These are phyloP conservation scores for Fusarium oligoseptatum DNA, from an alignment of 2,329 filamentous ascomycete genomes.

Conservation along the genomic window DNA sequence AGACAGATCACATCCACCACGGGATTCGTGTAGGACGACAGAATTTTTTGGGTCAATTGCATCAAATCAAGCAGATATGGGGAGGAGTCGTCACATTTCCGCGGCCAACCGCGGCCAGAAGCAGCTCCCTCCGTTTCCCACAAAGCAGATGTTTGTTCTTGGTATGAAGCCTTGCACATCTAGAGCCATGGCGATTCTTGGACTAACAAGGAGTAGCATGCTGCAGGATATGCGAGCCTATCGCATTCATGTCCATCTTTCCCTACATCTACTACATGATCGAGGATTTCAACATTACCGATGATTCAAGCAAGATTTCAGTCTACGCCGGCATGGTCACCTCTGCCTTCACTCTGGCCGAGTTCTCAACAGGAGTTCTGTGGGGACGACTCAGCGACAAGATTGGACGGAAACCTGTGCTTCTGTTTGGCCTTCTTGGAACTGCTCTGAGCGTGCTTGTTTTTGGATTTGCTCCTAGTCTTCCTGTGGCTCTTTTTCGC, in stretches of 20 bases:
- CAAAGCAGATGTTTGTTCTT: slow-evolving; percentile 65
- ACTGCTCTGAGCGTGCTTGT: slow-evolving; percentile 93
- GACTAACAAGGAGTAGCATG: slow-evolving; percentile 69
- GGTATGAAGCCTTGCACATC: slow-evolving; percentile 52
- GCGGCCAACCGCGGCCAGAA: slow-evolving; percentile 42
- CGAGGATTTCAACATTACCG: slow-evolving; percentile 86
- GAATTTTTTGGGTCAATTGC: slow-evolving; percentile 16
- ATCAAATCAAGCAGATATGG: slow-evolving; percentile 44
- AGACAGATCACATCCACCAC: not conserved
- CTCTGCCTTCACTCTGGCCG: slow-evolving; percentile 94
- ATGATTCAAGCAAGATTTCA: slow-evolving; percentile 83
- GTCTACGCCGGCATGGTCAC: slow-evolving; percentile 97
- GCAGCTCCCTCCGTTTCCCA: slow-evolving; percentile 53
- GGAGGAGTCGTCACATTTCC: slow-evolving; percentile 44
- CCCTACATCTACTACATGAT: slow-evolving; percentile 99
- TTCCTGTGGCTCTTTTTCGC: slow-evolving; percentile 86
- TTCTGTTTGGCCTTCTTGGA: slow-evolving; percentile 89
- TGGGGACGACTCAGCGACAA: slow-evolving; percentile 95
- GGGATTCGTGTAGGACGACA: slow-evolving; percentile 9
- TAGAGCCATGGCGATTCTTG: slow-evolving; percentile 1
- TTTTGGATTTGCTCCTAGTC: slow-evolving; percentile 89
- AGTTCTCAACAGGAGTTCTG: slow-evolving; percentile 91
- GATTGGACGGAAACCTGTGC: slow-evolving; percentile 91
- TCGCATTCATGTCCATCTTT: slow-evolving; percentile 99
- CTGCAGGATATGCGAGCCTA: slow-evolving; percentile 97